phyloP scores from a whole-genome alignment of 129 eudicot genomes.

The Dittrichia graveolens region DNA sequence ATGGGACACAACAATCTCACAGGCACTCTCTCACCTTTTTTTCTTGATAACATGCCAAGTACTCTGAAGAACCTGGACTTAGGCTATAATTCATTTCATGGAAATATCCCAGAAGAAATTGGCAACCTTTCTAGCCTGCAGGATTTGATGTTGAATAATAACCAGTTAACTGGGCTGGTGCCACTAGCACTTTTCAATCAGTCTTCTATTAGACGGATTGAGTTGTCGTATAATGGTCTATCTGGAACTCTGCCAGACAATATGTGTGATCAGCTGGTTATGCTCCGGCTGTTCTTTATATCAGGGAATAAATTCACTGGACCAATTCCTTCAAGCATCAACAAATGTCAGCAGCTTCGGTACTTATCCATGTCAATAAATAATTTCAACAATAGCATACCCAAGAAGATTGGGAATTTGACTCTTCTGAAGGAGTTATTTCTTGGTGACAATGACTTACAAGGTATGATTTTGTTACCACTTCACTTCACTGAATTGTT shows the following conservation, averaged over 20 bases:
- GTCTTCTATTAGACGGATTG: constrained; percentile 26
- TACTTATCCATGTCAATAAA: constrained; percentile 22
- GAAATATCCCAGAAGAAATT: constrained; percentile 33
- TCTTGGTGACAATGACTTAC: constrained; percentile 34
- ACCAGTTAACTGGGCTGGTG: constrained; percentile 41
- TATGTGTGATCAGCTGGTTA: constrained; percentile 13
- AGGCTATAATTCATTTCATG: constrained; percentile 20
- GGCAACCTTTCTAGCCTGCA: constrained; percentile 18
- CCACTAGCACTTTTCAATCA: constrained; percentile 35
- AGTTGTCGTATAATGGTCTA: constrained; percentile 16
- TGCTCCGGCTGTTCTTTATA: background rate
- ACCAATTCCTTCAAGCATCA: constrained; percentile 29
- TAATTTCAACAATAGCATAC: constrained; percentile 35
- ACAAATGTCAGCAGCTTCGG: constrained; percentile 32
- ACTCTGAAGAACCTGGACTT: constrained; percentile 19
- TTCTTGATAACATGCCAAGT: constrained; percentile 25
- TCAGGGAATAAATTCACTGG: constrained; percentile 29
- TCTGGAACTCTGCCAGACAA: constrained; percentile 32
- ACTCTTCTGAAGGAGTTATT: constrained; percentile 29
- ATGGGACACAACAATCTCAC: constrained; percentile 31
- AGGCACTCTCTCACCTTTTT: constrained; percentile 27
- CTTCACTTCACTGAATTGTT: background rate
- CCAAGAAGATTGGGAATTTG: constrained; percentile 39
- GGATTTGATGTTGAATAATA: constrained; percentile 13
- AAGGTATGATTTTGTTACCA: constrained; percentile 23